Evolutionary conservation across 768 basidiomycete species (phyloP), one percentile per base, ranked within the genome.

Genomic region (Boletus sp.): DNA sequence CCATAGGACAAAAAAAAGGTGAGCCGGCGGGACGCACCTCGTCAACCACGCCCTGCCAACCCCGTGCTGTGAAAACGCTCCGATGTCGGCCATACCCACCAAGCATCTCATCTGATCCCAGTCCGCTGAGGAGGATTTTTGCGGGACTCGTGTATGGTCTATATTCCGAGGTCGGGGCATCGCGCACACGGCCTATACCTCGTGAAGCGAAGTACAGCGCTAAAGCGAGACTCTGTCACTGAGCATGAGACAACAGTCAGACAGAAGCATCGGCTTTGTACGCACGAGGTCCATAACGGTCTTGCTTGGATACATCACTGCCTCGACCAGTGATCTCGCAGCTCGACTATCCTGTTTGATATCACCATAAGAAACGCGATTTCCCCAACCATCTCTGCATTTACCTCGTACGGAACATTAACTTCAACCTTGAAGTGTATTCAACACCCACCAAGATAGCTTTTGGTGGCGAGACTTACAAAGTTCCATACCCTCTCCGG

Each of bases 61-160:
- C 83, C 19, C 78, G 80, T 7, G 69, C 62, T 7, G 72, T 77
- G 66, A 82, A 98, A 1, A 85, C 89, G 10, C 83, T 81, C 8
- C 92, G 81, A 73, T 98, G 94, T 53, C 97, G 79, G 3, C 90
- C 82, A 69, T 99, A 99, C 1, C 97, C 97, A 3, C 94, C 97
- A 5, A 99, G 77, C 38, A 98, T 77, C 67, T 99, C 97, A 66
- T 99, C 97, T 1, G 97, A 91, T 0, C 97, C 97, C 7, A 99
- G 75, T 1, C 97, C 97, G 58, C 85, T 95, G 25, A 99, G 73
- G 9, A 98, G 74, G 0, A 98, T 93, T 41, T 83, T 81, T 0
- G 97, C 93, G 8, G 77, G 69, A 57, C 88, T 94, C 0, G 72
- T 78, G 70, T 97, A 96, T 7, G 76, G 72, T 33, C 47, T 60